Evolutionary conservation across 2,329 filamentous ascomycete species (phyloP).

Genomic region (Triangularia verruculosa): DNA sequence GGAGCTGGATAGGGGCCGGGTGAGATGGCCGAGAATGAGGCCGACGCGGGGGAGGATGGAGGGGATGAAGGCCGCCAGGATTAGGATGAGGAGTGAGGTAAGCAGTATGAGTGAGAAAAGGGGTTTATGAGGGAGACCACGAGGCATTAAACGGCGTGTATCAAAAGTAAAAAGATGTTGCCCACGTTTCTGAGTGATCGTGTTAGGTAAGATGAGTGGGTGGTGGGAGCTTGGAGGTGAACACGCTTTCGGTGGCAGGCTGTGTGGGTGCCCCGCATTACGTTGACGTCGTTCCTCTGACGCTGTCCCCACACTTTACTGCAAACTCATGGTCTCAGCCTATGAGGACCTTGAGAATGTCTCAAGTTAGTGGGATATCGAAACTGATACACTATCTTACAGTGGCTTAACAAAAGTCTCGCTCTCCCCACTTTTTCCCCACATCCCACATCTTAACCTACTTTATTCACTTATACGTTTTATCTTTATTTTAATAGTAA

Average conservation of each 20-base stretch:
- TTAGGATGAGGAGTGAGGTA: conserved; percentile 4
- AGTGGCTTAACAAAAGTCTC: no score
- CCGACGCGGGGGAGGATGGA: conserved; percentile 22
- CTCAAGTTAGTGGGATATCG: not conserved
- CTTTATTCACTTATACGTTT: no score
- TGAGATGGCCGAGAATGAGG: not conserved
- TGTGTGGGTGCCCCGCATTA: not conserved
- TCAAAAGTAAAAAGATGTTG: not conserved
- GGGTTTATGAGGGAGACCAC: not conserved
- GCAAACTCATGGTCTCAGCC: not conserved
- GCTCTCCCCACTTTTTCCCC: no score
- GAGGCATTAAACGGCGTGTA: conserved; percentile 1
- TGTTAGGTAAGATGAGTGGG: conserved; percentile 1
- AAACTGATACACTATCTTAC: no score
- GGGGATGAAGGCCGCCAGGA: conserved; percentile 26
- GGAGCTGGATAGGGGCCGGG: not conserved
- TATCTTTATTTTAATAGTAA: no score
- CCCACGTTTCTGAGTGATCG: not conserved
- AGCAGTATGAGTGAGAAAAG: not conserved
- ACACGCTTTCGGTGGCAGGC: not conserved
- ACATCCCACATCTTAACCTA: no score
- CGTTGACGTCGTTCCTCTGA: not conserved
- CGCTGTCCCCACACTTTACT: not conserved
- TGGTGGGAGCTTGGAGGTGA: not conserved
- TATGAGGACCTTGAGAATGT: not conserved